Percentiles rank a stretch among this genome's conserved stretches.
phyloP scores from a whole-genome alignment of 345 rosid genomes.

The Syzygium aromaticum region DNA sequence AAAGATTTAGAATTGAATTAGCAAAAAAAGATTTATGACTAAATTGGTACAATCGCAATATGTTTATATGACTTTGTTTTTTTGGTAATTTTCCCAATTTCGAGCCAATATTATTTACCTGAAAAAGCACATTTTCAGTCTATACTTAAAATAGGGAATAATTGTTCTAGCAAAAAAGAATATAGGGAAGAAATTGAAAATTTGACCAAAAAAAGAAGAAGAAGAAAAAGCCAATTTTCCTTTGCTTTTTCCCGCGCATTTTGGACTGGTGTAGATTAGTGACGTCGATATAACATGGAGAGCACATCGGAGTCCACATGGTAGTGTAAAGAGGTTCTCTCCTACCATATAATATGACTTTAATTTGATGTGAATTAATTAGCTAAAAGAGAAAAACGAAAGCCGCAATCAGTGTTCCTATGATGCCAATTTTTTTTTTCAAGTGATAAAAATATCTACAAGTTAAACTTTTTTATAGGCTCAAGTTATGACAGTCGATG shows the following conservation, averaged over 20 bases:
- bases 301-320: neutral
- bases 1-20: too few relatives aligned
- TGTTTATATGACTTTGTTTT: too few relatives aligned
- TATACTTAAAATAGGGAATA: neutral
- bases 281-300: neutral
- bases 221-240: neutral
- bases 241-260: neutral
- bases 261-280: neutral
- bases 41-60: too few relatives aligned
- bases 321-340: neutral
- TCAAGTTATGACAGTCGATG: accelerated
- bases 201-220: neutral
- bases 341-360: neutral
- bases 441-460: neutral
- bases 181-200: neutral
- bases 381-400: neutral
- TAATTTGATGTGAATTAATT: neutral
- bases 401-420: neutral
- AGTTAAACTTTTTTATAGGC: neutral
- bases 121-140: neutral
- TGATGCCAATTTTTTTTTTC: neutral
- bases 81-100: too few relatives aligned
- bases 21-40: too few relatives aligned
- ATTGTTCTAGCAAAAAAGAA: neutral
- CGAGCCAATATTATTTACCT: neutral